Evolutionary conservation across 2,329 filamentous ascomycete species (phyloP).

Genomic region (Alternaria alternata): DNA sequence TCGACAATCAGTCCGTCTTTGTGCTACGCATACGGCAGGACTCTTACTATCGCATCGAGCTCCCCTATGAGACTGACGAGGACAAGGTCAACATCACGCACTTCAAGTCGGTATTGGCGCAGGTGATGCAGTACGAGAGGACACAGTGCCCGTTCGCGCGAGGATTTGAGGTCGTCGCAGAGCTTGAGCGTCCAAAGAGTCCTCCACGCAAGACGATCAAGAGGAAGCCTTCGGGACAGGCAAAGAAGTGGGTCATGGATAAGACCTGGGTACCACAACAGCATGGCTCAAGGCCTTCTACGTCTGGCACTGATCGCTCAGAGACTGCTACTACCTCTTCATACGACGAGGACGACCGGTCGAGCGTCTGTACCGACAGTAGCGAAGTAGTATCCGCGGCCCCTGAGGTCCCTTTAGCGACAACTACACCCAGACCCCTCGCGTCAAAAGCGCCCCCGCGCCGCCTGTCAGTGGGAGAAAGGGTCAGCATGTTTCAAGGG

Average conservation of each 20-base stretch:
- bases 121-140: conserved; percentile 84
- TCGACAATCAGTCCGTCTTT: conserved; percentile 83
- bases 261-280: conserved; percentile 59
- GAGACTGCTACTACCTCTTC: conserved; percentile 42
- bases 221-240: conserved; percentile 65
- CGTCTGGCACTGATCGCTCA: conserved; percentile 39
- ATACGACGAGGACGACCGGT: conserved; percentile 47
- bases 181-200: conserved; percentile 73
- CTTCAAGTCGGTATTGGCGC: conserved; percentile 73
- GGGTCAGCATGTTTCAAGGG: conserved; percentile 43
- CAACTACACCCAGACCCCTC: conserved; percentile 22
- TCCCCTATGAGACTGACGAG: conserved; percentile 71
- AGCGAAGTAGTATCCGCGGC: conserved; percentile 38
- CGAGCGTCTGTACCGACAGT: conserved; percentile 44
- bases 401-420: conserved; percentile 28
- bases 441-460: conserved; percentile 18
- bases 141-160: conserved; percentile 86
- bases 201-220: conserved; percentile 60
- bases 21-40: conserved; percentile 85
- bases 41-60: conserved; percentile 89
- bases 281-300: conserved; percentile 44
- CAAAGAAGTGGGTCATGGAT: conserved; percentile 60
- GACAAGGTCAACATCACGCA: conserved; percentile 70
- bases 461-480: conserved; percentile 41
- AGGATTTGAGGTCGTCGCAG: conserved; percentile 74